A percentile compares a stretch with the other conserved stretches of the same genome.
These are phyloP conservation scores for Nidula niveotomentosa DNA, from an alignment of 1,284 basidiomycete genomes.

Conservation along the genomic window DNA sequence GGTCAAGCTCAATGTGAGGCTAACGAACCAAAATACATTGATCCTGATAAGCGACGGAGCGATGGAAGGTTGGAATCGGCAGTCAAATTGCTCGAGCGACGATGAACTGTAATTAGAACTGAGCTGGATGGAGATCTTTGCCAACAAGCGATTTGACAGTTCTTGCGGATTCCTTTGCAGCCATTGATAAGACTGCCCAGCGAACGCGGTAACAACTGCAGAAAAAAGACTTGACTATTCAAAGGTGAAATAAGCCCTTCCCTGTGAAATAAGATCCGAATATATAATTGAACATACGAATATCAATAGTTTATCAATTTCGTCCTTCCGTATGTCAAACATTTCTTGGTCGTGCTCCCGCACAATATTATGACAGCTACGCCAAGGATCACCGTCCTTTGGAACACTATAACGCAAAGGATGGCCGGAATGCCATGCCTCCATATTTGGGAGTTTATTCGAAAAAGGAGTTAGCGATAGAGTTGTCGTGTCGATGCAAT, in stretches of 20 bases:
- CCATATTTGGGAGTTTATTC: too few relatives aligned
- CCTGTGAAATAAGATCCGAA: background rate
- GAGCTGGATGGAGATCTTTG: background rate
- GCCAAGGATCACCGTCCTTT: background rate
- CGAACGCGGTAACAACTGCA: conserved; percentile 1
- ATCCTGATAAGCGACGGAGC: background rate
- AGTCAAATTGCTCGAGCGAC: background rate
- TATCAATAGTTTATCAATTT: background rate
- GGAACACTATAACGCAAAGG: background rate
- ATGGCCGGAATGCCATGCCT: conserved; percentile 1
- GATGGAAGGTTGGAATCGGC: background rate
- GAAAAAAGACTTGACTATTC: conserved; percentile 1
- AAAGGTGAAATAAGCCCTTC: background rate
- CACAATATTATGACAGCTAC: background rate
- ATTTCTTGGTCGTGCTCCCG: background rate
- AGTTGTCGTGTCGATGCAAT: too few relatives aligned
- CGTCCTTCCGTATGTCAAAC: background rate
- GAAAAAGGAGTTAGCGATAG: too few relatives aligned
- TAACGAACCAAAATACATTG: conserved; percentile 1
- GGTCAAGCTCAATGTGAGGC: background rate
- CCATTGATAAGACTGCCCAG: background rate
- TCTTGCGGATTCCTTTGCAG: background rate
- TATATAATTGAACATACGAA: background rate
- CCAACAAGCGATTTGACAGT: background rate
- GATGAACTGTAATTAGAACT: background rate